Evolutionary conservation across 2,329 filamentous ascomycete genomes (phyloP).

Genomic region (Chrysosporium queenslandicum): DNA sequence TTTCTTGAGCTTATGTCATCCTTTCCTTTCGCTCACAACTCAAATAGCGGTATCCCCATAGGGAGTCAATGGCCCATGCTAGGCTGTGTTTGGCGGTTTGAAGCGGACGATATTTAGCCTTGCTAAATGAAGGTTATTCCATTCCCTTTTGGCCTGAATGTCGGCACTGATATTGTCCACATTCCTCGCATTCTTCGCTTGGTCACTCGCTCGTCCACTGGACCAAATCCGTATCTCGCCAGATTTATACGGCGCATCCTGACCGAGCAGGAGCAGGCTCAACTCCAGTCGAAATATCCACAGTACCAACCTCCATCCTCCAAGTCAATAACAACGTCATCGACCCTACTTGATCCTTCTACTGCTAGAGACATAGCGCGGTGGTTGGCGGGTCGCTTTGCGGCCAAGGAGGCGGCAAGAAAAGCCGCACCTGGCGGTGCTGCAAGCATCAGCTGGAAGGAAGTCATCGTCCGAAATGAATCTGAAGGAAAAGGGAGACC

Average conservation of each 20-base stretch:
- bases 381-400: conserved; percentile 48
- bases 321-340: not conserved
- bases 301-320: conserved; percentile 23
- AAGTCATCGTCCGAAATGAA: conserved; percentile 42
- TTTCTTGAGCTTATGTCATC: too few species aligned
- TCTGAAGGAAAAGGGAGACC: conserved; percentile 24
- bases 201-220: conserved; percentile 38
- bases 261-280: conserved; percentile 30
- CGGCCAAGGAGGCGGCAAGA: conserved; percentile 64
- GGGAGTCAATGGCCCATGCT: too few species aligned
- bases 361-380: conserved; percentile 29
- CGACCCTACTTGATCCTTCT: conserved; percentile 11
- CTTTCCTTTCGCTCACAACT: too few species aligned
- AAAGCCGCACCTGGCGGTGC: conserved; percentile 50
- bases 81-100: too few species aligned
- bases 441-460: conserved; percentile 51
- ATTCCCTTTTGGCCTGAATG: conserved; percentile 56
- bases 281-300: conserved; percentile 33
- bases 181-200: conserved; percentile 55
- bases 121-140: conserved; percentile 27
- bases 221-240: conserved; percentile 22
- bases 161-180: conserved; percentile 72
- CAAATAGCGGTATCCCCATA: too few species aligned
- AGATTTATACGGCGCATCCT: conserved; percentile 36
- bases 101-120: too few species aligned